Base-by-base conservation (phyloP, 768 basidiomycete genomes). In the Boletus subparvulus region DNA sequence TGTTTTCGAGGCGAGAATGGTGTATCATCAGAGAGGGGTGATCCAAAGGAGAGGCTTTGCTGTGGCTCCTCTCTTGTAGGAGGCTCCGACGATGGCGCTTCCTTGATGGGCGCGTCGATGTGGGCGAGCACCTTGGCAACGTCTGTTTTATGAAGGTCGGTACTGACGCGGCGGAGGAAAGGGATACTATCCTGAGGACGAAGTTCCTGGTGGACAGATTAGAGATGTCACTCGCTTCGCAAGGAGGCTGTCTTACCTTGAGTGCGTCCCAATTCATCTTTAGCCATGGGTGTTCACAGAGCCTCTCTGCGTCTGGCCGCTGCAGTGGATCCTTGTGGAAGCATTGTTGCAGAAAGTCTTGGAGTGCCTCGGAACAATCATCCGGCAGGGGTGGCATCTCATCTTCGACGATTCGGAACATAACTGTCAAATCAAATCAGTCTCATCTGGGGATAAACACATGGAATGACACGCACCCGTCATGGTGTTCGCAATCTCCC, bases 381-480 rank as follows among this genome's bases (percentile, higher is more conserved):
- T 87, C 84, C 0, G 96, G 96, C 42, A 97, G 72, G 3, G 92
- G 92, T 30, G 96, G 95, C 77, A 83, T 86, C 9, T 83, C 83
- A 65, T 97, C 94, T 65, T 97, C 95, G 28, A 99, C 96, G 67
- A 99, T 98, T 28, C 88, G 88, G 77, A 94, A 99, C 90, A 99
- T 95, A 50, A 98, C 96, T 90, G 33, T 63, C 52, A 43, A 48
- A 60, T 57, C 41, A 1, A 35, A 43, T 66, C 43, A 44, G 8
- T 50, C n/a, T 35, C 19, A 16, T 48, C 36, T 21, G 11, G 16
- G 13, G 24, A 39, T 30, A 37, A 47, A 28, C 50, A 39, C 33
- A 56, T 47, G 40, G 47, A 62, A 49, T n/a, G 40, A 40, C 36
- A 35, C 61, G 67, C 79, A 93, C 93, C 94, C 10, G 92, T 85